Evolutionary conservation across 495 filamentous ascomycete genomes (phyloP).

Genomic region (Podospora fimiseda): DNA sequence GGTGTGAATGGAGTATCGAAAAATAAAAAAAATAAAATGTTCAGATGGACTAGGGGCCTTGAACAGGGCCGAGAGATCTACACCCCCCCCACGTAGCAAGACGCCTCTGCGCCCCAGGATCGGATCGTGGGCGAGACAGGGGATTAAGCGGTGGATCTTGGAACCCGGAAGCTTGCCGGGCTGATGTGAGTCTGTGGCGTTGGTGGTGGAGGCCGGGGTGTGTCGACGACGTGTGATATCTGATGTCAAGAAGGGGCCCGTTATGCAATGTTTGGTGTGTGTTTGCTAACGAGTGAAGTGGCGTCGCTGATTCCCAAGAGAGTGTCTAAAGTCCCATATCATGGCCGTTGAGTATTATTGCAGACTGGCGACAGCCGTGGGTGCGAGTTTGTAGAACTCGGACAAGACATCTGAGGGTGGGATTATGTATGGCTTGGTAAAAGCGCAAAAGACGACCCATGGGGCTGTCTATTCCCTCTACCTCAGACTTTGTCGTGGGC

Average conservation of each 20-base stretch:
- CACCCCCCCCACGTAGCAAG: slow-evolving; percentile 14
- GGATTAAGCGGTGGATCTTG: slow-evolving; percentile 20
- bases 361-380: background rate
- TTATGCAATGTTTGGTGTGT: background rate
- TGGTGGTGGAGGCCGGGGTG: background rate
- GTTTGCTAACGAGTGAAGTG: background rate
- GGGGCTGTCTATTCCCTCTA: slow-evolving; percentile 9
- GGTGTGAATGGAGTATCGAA: slow-evolving; percentile 20
- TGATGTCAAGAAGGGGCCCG: background rate
- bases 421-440: slow-evolving; percentile 4
- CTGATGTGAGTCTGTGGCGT: slow-evolving; percentile 10
- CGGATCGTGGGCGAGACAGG: slow-evolving; percentile 20
- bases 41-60: slow-evolving; percentile 4
- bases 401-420: too few species aligned
- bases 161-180: slow-evolving; percentile 16
- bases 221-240: background rate
- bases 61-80: slow-evolving; percentile 22
- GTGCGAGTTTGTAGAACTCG: too few species aligned
- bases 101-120: slow-evolving; percentile 16
- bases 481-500: slow-evolving; percentile 12
- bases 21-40: slow-evolving; percentile 4
- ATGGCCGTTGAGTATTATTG: background rate
- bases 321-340: background rate
- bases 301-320: background rate
- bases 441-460: too few species aligned